A percentile compares a stretch with the other conserved stretches of the same genome.
phyloP scores from a whole-genome alignment of 2,329 filamentous ascomycete species.

The Ceratocystis eucalypticola region DNA sequence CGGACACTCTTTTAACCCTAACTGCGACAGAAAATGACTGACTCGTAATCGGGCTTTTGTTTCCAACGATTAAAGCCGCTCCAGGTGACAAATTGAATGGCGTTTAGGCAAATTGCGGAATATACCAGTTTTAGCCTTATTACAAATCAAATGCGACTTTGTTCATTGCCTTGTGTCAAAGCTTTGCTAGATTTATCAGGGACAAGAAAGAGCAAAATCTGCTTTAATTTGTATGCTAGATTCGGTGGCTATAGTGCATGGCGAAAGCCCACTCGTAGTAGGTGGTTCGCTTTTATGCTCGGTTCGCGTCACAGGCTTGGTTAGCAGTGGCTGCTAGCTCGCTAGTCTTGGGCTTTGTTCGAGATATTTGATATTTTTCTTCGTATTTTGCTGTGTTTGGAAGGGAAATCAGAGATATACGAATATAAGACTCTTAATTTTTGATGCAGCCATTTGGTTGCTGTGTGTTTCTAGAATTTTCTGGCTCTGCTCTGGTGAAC shows the following conservation, averaged over 20 bases:
- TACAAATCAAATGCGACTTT: neutral
- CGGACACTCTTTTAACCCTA: neutral
- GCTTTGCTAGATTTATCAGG: neutral
- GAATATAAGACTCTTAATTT: neutral
- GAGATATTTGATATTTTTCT: neutral
- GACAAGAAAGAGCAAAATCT: neutral
- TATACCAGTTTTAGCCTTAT: neutral
- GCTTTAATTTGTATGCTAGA: neutral
- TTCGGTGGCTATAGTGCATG: too few species aligned
- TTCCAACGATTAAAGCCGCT: neutral
- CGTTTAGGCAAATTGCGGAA: neutral
- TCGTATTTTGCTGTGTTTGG: neutral
- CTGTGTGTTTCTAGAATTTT: neutral
- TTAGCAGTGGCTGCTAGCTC: neutral
- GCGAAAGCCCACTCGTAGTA: too few species aligned
- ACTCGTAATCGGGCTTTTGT: neutral
- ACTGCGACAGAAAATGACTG: neutral
- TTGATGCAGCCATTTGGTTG: neutral
- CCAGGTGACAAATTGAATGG: neutral
- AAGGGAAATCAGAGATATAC: neutral
- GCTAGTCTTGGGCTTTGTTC: neutral
- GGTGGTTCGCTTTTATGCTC: neutral
- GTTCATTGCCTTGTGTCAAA: neutral
- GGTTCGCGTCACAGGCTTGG: neutral
- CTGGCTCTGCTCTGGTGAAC: neutral